These are phyloP conservation scores for Trametes hirsuta DNA, from an alignment of 1,284 basidiomycete species.

Conservation along the genomic window DNA sequence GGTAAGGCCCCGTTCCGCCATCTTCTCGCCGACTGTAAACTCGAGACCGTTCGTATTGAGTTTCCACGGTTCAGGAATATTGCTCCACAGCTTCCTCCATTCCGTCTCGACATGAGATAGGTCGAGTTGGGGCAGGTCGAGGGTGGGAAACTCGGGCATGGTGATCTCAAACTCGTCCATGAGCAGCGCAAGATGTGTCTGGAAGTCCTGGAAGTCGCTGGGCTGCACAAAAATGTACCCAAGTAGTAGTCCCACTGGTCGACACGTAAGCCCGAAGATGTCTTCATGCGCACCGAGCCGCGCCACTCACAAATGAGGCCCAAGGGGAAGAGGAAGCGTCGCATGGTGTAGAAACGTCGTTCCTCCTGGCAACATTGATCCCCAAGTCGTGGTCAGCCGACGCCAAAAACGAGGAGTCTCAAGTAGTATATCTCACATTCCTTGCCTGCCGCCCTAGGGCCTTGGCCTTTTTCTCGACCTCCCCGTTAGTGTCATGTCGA, in stretches of 20 bases:
- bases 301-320: slow-evolving; percentile 47
- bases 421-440: not conserved
- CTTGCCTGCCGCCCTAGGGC: not conserved
- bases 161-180: slow-evolving; percentile 52
- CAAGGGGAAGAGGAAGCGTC: slow-evolving; percentile 50
- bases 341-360: slow-evolving; percentile 37
- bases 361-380: slow-evolving; percentile 9
- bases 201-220: slow-evolving; percentile 54
- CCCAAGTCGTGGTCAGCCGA: not conserved
- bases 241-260: slow-evolving; percentile 63
- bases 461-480: slow-evolving; percentile 11
- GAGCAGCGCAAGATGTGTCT: slow-evolving; percentile 42
- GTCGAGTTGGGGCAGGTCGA: slow-evolving; percentile 58
- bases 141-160: slow-evolving; percentile 59
- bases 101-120: slow-evolving; percentile 67
- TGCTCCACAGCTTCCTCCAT: slow-evolving; percentile 66
- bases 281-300: not conserved
- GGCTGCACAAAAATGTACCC: slow-evolving; percentile 66
- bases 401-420: not conserved
- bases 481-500: slow-evolving; percentile 10
- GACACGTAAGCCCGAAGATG: not conserved
- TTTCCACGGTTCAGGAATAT: slow-evolving; percentile 78
- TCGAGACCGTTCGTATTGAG: slow-evolving; percentile 83
- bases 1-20: slow-evolving; percentile 66
- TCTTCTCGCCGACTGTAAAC: slow-evolving; percentile 80